A percentile compares a stretch with the other conserved stretches of the same genome.
These are phyloP conservation scores for Rhododendron mucronatum DNA, from an alignment of 148 eudicot species.

Conservation along the genomic window DNA sequence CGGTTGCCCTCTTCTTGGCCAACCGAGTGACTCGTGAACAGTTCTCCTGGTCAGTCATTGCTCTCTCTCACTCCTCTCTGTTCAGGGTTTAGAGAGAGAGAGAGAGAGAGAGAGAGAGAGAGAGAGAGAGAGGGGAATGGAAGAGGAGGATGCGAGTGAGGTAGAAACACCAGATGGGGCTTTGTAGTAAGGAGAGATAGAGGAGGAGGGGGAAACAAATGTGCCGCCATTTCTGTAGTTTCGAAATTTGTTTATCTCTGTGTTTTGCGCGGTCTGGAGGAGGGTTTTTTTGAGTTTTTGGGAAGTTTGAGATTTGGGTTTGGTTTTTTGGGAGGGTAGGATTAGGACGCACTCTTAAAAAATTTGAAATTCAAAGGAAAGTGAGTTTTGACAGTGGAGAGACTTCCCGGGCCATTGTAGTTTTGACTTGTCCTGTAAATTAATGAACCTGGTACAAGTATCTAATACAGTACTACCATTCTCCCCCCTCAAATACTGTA, in stretches of 20 bases:
- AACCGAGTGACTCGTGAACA: slow-evolving; percentile 52
- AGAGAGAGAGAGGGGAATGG: not conserved
- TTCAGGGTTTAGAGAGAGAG: not conserved
- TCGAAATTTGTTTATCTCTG: not conserved
- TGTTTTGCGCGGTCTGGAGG: slow-evolving; percentile 5
- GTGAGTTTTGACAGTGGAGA: not conserved
- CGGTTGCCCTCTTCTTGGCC: slow-evolving; percentile 58
- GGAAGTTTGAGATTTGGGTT: slow-evolving; percentile 1
- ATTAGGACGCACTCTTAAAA: not conserved
- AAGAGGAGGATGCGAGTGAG: not conserved
- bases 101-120: not conserved
- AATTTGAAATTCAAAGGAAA: not conserved
- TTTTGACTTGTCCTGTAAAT: not conserved
- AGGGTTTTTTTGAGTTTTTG: not conserved
- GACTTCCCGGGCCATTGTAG: not conserved
- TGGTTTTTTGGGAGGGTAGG: not conserved
- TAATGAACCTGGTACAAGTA: no score
- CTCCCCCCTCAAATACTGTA: no score
- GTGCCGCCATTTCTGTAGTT: slow-evolving; percentile 7
- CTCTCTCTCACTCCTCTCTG: not conserved
- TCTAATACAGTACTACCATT: no score
- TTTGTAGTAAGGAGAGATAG: not conserved
- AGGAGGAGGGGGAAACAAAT: not conserved
- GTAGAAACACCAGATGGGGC: not conserved
- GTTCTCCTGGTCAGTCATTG: slow-evolving; percentile 73